Evolutionary conservation across 2,329 filamentous ascomycete genomes (phyloP), one percentile per base, ranked within the genome.

Genomic region (Helminthosporium solani): DNA sequence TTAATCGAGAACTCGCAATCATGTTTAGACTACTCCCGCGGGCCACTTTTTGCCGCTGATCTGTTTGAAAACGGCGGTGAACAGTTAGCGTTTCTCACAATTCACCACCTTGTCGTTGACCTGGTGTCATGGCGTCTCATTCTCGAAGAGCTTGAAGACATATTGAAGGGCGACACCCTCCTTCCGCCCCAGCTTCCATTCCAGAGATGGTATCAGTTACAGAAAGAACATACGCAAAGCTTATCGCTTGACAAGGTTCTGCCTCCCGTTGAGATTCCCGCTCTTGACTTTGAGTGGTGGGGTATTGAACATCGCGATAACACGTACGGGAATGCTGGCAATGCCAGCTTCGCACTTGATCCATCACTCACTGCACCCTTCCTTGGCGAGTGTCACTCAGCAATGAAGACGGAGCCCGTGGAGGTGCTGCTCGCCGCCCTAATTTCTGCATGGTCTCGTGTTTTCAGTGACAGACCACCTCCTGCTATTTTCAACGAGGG

Each of bases 391-490:
- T 66, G 63, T 19, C 63, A 77, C 40, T 64, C 70, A 19, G 73
- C 77, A 2, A 73, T 82, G 53, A 73, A 73, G 38, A 81, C 78
- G 0, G 78, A 82, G 33, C 70, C 74, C 0, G 72, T 76, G 4
- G 79, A 83, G 52, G 72, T 83, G 6, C 76, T 81, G 47, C 67
- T 83, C n/a, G 76, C 81, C 3, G 74, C 78, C 0, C 60, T 84
- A 6, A 67, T 82, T 6, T 73, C 82, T 2, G 81, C 81, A 0
- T 84, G 83, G 62, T 66, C 72, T 3, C 73, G 75, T 44, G 76
- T 74, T 0, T 84, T 85, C 45, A 68, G 71, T 2, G 78, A 84
- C 44, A 71, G 81, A n/a, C 46, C 56, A 0, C 57, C 73, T 0
- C 81, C 81, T 0, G 73, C 75, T 1, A 61, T 84, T 1, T 84